Conservation (phyloP, 2,329 filamentous ascomycete species). For the Colletotrichum kahawae region DNA sequence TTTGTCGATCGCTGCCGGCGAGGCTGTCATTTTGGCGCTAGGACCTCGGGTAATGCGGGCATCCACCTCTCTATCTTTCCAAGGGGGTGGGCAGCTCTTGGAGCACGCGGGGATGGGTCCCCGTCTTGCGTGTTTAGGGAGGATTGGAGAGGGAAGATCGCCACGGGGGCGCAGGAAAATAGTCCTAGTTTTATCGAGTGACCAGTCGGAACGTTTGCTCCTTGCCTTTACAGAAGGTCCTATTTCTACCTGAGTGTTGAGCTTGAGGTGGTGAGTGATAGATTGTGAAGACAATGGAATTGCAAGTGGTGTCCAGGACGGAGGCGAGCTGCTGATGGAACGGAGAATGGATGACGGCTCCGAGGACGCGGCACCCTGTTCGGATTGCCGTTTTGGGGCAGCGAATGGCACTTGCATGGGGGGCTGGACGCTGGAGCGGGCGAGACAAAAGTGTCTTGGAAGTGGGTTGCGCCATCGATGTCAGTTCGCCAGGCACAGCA, state of each 20-base stretch:
- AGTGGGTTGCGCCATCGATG: slow-evolving; percentile 14
- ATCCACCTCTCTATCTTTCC: slow-evolving; percentile 3
- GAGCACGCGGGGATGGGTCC: slow-evolving; percentile 1
- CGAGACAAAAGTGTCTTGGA: background rate
- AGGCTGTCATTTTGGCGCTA: slow-evolving; percentile 18
- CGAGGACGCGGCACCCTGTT: slow-evolving; percentile 12
- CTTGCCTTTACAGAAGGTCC: background rate
- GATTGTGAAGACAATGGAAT: background rate
- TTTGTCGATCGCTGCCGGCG: slow-evolving; percentile 12
- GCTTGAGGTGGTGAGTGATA: background rate
- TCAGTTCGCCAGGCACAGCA: slow-evolving; percentile 8
- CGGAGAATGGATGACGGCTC: slow-evolving; percentile 17
- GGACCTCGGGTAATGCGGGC: slow-evolving; percentile 16
- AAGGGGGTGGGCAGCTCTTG: background rate
- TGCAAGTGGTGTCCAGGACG: background rate
- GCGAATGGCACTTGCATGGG: slow-evolving; percentile 8
- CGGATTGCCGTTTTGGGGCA: slow-evolving; percentile 17
- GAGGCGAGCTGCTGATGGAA: background rate
- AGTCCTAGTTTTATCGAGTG: background rate
- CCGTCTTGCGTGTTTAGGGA: background rate
- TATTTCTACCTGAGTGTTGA: background rate
- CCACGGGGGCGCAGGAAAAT: background rate
- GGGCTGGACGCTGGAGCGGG: background rate
- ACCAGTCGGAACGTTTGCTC: background rate
- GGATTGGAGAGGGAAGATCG: background rate